Percentiles rank a stretch among this genome's conserved stretches.
Evolutionary conservation across 225 moss, liverwort and hornwort species (phyloP).

Genomic region (Polytrichum commune): DNA sequence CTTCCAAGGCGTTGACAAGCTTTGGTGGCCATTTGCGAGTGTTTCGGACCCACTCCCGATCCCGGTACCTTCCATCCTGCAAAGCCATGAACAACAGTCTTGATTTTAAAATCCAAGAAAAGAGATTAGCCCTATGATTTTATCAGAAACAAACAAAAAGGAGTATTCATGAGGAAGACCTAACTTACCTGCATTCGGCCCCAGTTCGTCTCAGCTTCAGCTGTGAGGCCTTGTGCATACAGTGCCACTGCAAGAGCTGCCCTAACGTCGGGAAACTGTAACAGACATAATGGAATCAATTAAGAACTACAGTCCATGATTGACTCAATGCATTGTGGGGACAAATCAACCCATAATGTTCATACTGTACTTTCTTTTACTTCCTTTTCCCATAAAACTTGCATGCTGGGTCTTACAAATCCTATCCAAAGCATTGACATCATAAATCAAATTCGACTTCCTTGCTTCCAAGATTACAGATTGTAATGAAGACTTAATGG

Average conservation of each 20-base stretch:
- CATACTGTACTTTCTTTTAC: too few species aligned
- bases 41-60: conserved; percentile 77
- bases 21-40: conserved; percentile 96
- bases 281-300: conserved; percentile 5
- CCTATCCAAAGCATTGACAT: too few species aligned
- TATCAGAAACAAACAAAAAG: too few species aligned
- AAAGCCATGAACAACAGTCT: neutral
- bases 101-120: neutral
- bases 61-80: conserved; percentile 83
- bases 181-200: conserved; percentile 69
- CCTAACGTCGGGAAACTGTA: conserved; percentile 92
- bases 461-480: too few species aligned
- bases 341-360: too few species aligned
- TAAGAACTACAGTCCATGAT: too few species aligned
- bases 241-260: conserved; percentile 91
- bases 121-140: neutral
- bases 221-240: conserved; percentile 79
- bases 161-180: neutral
- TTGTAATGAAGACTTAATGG: neutral
- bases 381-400: too few species aligned
- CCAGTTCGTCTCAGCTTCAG: conserved; percentile 98
- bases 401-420: too few species aligned
- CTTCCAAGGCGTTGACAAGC: conserved; percentile 67
- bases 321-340: too few species aligned
- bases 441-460: too few species aligned